A percentile compares a stretch with the other conserved stretches of the same genome.
phyloP scores from a whole-genome alignment of 2,329 filamentous ascomycete genomes.

The Endoconidiophora polonica region DNA sequence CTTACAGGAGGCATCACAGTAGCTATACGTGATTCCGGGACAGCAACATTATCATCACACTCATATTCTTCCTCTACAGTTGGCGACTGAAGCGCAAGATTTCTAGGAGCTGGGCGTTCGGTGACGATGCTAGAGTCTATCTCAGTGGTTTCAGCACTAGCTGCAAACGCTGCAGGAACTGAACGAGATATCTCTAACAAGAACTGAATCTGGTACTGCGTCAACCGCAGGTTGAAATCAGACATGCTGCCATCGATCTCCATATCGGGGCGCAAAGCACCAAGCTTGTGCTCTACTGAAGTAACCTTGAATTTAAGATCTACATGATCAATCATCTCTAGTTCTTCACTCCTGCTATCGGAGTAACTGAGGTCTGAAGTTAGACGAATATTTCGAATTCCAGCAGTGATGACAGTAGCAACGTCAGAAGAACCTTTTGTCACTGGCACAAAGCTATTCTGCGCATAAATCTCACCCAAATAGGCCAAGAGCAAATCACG shows the following conservation, averaged over 20 bases:
- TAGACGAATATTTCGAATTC: slow-evolving; percentile 79
- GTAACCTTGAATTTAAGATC: slow-evolving; percentile 86
- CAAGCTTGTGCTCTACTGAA: slow-evolving; percentile 70
- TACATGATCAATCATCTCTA: slow-evolving; percentile 94
- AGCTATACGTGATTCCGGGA: background rate
- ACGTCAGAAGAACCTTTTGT: slow-evolving; percentile 47
- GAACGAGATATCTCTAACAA: slow-evolving; percentile 74
- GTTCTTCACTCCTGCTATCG: slow-evolving; percentile 56
- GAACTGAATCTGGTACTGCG: slow-evolving; percentile 81
- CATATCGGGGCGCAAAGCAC: slow-evolving; percentile 67
- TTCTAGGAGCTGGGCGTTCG: background rate
- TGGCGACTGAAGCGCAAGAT: background rate
- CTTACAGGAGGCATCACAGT: slow-evolving; percentile 18
- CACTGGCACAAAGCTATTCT: slow-evolving; percentile 55
- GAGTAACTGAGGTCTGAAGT: slow-evolving; percentile 80
- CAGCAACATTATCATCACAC: slow-evolving; percentile 4
- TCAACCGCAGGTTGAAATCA: slow-evolving; percentile 76
- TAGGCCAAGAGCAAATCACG: slow-evolving; percentile 83
- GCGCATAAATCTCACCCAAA: slow-evolving; percentile 90
- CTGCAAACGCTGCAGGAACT: slow-evolving; percentile 66
- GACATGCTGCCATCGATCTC: slow-evolving; percentile 88
- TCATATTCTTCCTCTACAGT: background rate
- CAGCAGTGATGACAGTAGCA: slow-evolving; percentile 78
- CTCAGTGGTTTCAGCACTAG: background rate
- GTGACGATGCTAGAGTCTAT: background rate